Evolutionary conservation across 2,329 filamentous ascomycete genomes (phyloP), one percentile per base, ranked within the genome.

Genomic region (Calonectria hawksworthii): DNA sequence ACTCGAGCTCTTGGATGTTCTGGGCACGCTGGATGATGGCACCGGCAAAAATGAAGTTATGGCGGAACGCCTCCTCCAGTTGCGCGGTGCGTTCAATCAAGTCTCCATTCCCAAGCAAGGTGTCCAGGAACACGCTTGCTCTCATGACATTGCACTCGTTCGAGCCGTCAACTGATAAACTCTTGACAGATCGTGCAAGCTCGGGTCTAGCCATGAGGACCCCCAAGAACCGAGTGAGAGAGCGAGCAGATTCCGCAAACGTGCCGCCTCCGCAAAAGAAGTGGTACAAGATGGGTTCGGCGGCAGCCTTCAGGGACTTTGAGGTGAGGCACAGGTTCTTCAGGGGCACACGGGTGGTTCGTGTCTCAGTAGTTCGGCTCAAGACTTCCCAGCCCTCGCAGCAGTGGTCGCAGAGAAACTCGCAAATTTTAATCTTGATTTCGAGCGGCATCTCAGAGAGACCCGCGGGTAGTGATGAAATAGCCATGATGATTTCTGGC

Each of bases 371-470:
- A 30, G 38, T 21, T 65, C 8, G 38, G 26, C 28, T 44, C n/a
- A 30, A 10, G 10, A n/a, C 30, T 9, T 34, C 14, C 63, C 41
- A 66, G 10, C 28, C 10, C 41, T 14, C 44, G 26, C 30, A 26
- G 32, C 52, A 72, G 28, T 74, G 61, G 21, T 50, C 34, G 51
- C 69, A 66, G 26, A 72, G 47, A 32, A 65, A 66, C n/a, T 66
- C 56, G 87, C 83, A 3, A 88, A 90, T 0, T 88, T 91, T 56
- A 14, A 10, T 26, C 26, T 44, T 52, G 21, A 70, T n/a, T 23
- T 70, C 56, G 8, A 21, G 32, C 0, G 68, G 68, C 56, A 70
- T 41, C 9, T 32, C 4, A 4, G 67, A 47, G 51, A 69, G 36
- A 11, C 51, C 28, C 18, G 9, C 18, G 26, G 51, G 16, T 16